Evolutionary conservation across 192 early-diverging fungal genomes (phyloP), one percentile per base, ranked within the genome.

Genomic region (Pecoramyces ruminantium): DNA sequence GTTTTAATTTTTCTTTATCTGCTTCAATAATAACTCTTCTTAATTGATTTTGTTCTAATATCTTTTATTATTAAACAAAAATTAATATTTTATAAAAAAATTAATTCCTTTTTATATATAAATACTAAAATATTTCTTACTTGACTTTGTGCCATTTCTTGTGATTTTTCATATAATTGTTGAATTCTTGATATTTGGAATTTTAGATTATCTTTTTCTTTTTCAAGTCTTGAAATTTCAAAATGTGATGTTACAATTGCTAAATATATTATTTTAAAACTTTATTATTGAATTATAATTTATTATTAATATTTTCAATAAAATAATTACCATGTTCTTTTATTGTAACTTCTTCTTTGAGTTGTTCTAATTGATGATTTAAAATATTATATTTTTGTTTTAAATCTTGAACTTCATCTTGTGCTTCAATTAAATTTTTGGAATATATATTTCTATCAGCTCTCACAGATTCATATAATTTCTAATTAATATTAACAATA

Each of bases 361-460:
- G 82, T 84, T 91, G 90, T 79, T 90, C 89, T 27, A 91, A 86
- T 79, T 91, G 90, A 82, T 91, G 90, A 14, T 78, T 84, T 89
- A 91, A 88, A 38, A 91, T 91, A 81, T 91, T 91, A 38, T 89
- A 79, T 80, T 91, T 91, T 30, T 89, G 82, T 83, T 89, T 88
- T 87, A 89, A 90, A 78, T 91, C 90, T n/a, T 81, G 86, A 78
- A 90, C 89, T 81, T 91, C 90, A 78, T 90, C 90, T 81, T 91
- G 87, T 18, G 87, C 81, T 82, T 91, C 90, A 80, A 91, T 83
- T 2, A 89, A 84, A 81, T 89, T 90, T 78, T 89, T 90, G 30
- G 89, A 89, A 81, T 90, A 90, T 27, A 90, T 77, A 77, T 91
- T 91, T 34, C 90, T 82, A 29, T 91, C 90, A 29, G 89, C 87